phyloP scores from a whole-genome alignment of 2,329 filamentous ascomycete genomes.

The Fusarium temperatum region DNA sequence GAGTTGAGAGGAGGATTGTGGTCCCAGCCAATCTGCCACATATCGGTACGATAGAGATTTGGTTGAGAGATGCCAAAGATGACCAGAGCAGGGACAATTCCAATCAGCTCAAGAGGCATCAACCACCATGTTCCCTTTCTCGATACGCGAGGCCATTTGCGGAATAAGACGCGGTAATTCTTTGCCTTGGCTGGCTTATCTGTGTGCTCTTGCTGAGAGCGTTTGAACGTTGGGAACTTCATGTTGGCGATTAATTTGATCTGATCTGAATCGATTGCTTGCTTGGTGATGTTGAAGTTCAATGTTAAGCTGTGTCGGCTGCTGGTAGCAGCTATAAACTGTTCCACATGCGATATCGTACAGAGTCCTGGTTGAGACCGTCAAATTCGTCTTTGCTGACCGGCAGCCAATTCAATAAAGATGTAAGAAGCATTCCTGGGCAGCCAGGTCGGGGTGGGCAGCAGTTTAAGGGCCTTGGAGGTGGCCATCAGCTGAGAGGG shows the following conservation, averaged over 20 bases:
- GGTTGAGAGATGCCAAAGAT: conserved; percentile 79
- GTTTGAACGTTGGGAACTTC: conserved; percentile 36
- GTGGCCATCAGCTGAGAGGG: conserved; percentile 21
- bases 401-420: conserved; percentile 21
- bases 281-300: neutral
- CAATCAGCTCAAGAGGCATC: conserved; percentile 71
- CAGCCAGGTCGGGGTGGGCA: conserved; percentile 35
- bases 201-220: conserved; percentile 16
- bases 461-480: conserved; percentile 42
- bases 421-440: conserved; percentile 3
- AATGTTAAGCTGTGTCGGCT: conserved; percentile 14
- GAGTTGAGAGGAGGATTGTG: conserved; percentile 74
- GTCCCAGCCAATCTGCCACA: conserved; percentile 78
- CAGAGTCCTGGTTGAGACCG: neutral
- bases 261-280: neutral
- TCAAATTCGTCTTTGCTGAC: conserved; percentile 23
- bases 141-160: conserved; percentile 61
- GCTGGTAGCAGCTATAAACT: conserved; percentile 35
- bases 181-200: conserved; percentile 25
- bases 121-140: conserved; percentile 68
- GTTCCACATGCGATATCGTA: conserved; percentile 27
- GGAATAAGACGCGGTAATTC: conserved; percentile 65
- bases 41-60: conserved; percentile 73
- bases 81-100: conserved; percentile 72
- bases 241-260: conserved; percentile 22